Base-by-base conservation (phyloP, 176 grass and related monocot genomes). In the Carex scoparia region DNA sequence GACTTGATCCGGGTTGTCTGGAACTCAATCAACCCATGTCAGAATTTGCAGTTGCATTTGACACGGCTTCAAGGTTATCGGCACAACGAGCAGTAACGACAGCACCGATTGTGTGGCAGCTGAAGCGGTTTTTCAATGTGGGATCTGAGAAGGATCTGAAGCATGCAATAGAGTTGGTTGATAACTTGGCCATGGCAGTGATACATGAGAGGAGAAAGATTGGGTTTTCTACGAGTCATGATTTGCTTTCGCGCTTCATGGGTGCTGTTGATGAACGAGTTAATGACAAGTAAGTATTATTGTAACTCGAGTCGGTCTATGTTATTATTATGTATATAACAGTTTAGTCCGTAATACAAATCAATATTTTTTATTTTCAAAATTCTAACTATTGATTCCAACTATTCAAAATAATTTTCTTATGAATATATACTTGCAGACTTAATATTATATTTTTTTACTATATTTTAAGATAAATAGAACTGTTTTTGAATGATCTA, bases 231-330 rank as follows among this genome's bases (percentile, higher is more conserved):
- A 42, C 54, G 10, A 83, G 85, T 80, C 88, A 90, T 70, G 94
- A 97, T 85, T 87, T 97, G 60, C 89, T 97, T 65, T 97, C 94
- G 4, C 84, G 84, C 23, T 97, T 97, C 94, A 92, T 97, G 91
- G 84, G 84, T 23, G 46, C 63, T 11, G 61, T 42, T 27, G 72
- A 46, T 16, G 69, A 7, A 3, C 37, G 16, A 31, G 87, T 46
- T 63, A 79, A 60, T 5, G 81, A 93, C 77, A 90, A 93, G 73
- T 77, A 77, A 77, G 73, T 56, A 10, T 13, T 56, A 10, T 13
- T 13, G 3, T 23, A 28, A 53, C 19, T 28, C 3, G 10, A 23
- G 23, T 23, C 23, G 0, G 23, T 23, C 23, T 23, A 23, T 23
- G 23, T 23, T 23, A 23, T 23, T 23, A 23, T 23, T 23, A 23